Evolutionary conservation across 164 flowering plant genomes (phyloP).

Genomic region (Dillenia turbinata): DNA sequence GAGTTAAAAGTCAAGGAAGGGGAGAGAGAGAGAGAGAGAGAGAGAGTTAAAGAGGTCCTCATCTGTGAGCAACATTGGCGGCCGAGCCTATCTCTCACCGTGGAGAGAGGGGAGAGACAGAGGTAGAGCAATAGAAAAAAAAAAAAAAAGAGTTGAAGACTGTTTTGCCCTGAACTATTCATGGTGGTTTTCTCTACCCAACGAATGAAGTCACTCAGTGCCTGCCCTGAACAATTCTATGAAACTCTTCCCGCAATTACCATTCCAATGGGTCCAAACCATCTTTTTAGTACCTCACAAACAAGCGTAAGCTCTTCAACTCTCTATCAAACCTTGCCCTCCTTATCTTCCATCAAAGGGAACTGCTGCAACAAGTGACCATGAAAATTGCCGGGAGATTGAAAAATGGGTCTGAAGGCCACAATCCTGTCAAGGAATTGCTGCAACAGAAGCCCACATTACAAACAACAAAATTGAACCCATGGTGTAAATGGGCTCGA

Average conservation of each 20-base stretch:
- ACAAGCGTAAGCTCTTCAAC: conserved; percentile 48
- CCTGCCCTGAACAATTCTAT: conserved; percentile 65
- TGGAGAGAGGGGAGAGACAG: too few species aligned
- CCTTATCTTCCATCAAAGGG: conserved; percentile 62
- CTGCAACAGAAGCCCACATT: conserved; percentile 92
- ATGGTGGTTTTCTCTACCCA: conserved; percentile 31
- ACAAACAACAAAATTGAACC: conserved; percentile 57
- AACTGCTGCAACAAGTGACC: conserved; percentile 65
- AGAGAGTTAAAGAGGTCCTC: too few species aligned
- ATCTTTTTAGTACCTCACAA: conserved; percentile 41
- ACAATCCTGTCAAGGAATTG: conserved; percentile 94
- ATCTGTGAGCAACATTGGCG: too few species aligned
- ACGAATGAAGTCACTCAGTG: conserved; percentile 69
- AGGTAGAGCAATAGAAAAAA: too few species aligned
- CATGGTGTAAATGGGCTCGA: conserved; percentile 67
- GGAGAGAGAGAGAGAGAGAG: too few species aligned
- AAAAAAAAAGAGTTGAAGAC: too few species aligned
- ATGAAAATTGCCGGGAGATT: conserved; percentile 53
- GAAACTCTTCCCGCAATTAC: conserved; percentile 85
- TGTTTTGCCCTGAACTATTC: conserved; percentile 19
- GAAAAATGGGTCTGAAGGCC: conserved; percentile 76
- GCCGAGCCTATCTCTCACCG: too few species aligned
- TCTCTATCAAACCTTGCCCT: conserved; percentile 48
- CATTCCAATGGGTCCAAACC: conserved; percentile 79
- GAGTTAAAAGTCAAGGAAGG: too few species aligned